Base-by-base conservation (phyloP, 1,284 basidiomycete genomes). In the Cryptococcus sp. region DNA sequence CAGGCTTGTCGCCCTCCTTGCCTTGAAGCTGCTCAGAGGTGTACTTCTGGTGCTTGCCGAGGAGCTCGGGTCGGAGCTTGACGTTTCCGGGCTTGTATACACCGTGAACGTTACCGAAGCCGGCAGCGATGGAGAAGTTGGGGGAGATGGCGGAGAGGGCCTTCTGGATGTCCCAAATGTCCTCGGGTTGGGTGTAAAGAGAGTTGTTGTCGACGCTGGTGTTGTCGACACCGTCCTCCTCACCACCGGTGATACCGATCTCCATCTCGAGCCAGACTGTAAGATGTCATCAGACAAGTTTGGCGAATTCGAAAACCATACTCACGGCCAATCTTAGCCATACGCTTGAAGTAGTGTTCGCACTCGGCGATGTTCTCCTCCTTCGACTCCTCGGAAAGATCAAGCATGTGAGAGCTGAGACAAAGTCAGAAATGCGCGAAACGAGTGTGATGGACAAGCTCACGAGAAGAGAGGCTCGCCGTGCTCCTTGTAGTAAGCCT, bases 221-320 rank as follows among this genome's bases (percentile, higher is more conserved):
- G 85, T 96, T 95, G 81, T 96, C 93, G 55, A 99, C 95, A 79
- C 95, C 95, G 76, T 99, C 95, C 81, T 99, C 95, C 81, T 99
- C 95, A 77, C 95, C 95, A 79, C 95, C 96, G 60, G 96, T 99
- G 82, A 99, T 99, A 77, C 96, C 96, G 78, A 99, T 99, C 83
- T 99, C 96, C 96, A 99, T 99, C 85, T 99, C 96, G 80, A 99
- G 92, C 93, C 93, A 99, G 72, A 92, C 73, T 74, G 63, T 3
- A 50, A 30, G 6, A 17, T 17, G n/a, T 52, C 51, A 43, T 39
- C 25, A 42, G 55, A 27, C 23, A 25, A 19, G 30, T 16, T 50
- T n/a, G 48, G 20, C 22, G n/a, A 22, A 27, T 23, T 19, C 46
- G n/a, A 23, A 40, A 27, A 20, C n/a, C 40, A 25, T 42, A 79